Conservation (phyloP, 2,329 filamentous ascomycete genomes). For the Zymoseptoria pseudotritici region DNA sequence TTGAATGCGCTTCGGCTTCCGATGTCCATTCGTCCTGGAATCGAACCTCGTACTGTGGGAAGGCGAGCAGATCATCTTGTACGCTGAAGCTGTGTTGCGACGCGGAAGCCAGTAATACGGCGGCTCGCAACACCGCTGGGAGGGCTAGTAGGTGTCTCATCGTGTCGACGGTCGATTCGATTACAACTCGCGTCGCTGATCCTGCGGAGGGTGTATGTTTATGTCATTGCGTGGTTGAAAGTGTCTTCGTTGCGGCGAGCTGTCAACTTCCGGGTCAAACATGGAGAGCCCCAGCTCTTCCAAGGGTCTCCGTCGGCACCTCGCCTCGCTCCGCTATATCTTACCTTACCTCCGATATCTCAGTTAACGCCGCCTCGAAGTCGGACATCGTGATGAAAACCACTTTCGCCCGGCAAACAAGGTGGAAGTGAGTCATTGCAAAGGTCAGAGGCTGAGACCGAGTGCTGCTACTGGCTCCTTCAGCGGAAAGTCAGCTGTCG, state of each 20-base stretch:
- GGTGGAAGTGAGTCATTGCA: neutral
- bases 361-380: neutral
- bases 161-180: neutral
- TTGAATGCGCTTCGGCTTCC: constrained; percentile 58
- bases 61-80: constrained; percentile 78
- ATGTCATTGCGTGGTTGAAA: neutral
- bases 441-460: neutral
- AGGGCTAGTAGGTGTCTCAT: constrained; percentile 45
- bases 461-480: neutral
- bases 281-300: too few species aligned
- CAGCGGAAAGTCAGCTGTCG: neutral
- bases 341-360: too few species aligned
- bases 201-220: neutral
- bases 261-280: neutral
- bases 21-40: constrained; percentile 64
- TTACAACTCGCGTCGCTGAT: neutral
- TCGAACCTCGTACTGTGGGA: constrained; percentile 76
- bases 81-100: constrained; percentile 65
- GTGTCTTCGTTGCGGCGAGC: neutral
- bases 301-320: too few species aligned
- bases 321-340: too few species aligned
- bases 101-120: constrained; percentile 38
- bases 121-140: constrained; percentile 40
- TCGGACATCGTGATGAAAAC: neutral
- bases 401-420: neutral